Percentiles rank a stretch among this genome's conserved stretches.
phyloP scores from a whole-genome alignment of 2,329 filamentous ascomycete genomes.

The Ophiostoma australiae region DNA sequence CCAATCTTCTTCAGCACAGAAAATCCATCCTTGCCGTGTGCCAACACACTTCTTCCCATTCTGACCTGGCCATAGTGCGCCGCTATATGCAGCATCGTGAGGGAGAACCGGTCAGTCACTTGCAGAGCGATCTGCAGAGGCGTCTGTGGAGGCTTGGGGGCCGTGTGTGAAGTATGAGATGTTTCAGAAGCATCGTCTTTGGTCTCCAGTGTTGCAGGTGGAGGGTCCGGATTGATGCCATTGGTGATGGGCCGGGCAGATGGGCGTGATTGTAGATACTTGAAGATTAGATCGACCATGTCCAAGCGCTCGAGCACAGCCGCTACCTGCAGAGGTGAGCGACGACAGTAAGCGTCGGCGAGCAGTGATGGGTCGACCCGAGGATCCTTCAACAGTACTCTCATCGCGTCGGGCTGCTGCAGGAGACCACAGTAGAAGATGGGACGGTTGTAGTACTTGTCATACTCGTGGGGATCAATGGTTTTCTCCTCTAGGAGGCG shows the following conservation, averaged over 20 bases:
- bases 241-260: not conserved
- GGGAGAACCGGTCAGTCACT: not conserved
- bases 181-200: not conserved
- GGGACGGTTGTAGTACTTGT: conserved; percentile 3
- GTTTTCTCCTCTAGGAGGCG: not conserved
- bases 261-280: not conserved
- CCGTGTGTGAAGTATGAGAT: not conserved
- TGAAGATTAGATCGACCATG: not conserved
- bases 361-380: not conserved
- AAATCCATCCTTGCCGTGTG: not conserved
- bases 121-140: not conserved
- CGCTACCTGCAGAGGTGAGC: not conserved
- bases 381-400: not conserved
- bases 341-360: not conserved
- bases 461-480: not conserved
- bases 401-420: not conserved
- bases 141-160: no score
- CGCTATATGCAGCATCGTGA: not conserved
- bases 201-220: not conserved
- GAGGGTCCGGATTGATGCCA: not conserved
- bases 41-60: not conserved
- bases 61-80: not conserved
- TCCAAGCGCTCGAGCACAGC: not conserved
- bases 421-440: not conserved
- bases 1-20: not conserved